These are phyloP conservation scores for Lotmaria passim DNA, from an alignment of 208 protist genomes.

Conservation along the genomic window DNA sequence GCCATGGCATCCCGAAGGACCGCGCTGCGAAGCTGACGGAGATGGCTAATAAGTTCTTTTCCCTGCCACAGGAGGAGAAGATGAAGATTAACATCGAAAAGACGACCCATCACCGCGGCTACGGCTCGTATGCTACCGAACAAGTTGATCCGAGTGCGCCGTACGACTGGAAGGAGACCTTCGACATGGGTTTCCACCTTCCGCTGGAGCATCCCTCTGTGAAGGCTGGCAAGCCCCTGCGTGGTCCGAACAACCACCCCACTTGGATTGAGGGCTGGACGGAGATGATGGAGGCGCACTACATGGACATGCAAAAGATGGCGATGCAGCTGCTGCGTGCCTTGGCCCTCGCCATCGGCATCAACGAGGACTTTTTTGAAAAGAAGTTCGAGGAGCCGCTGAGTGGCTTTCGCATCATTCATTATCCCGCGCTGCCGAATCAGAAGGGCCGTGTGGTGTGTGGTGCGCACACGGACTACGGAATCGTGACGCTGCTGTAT, in stretches of 20 bases:
- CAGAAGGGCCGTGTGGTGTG: constrained; percentile 55
- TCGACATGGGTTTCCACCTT: constrained; percentile 72
- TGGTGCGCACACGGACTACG: constrained; percentile 85
- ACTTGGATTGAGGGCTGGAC: constrained; percentile 49
- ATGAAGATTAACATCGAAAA: constrained; percentile 71
- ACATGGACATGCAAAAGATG: constrained; percentile 58
- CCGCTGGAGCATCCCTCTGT: constrained; percentile 63
- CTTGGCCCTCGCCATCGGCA: constrained; percentile 62
- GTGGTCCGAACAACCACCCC: constrained; percentile 69
- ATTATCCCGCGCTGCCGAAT: constrained; percentile 64
- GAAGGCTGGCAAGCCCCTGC: constrained; percentile 59
- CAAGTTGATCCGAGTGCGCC: constrained; percentile 57
- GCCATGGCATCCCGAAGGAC: constrained; percentile 57
- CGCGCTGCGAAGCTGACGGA: constrained; percentile 49
- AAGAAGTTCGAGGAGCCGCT: constrained; percentile 65
- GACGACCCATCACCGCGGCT: constrained; percentile 60
- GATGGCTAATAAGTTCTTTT: constrained; percentile 67
- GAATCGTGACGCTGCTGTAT: constrained; percentile 82
- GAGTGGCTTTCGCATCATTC: constrained; percentile 79
- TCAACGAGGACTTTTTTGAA: constrained; percentile 60
- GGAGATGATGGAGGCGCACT: constrained; percentile 69
- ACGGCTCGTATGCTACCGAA: constrained; percentile 56
- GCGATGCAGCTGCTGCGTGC: constrained; percentile 61
- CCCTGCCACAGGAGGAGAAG: constrained; percentile 67
- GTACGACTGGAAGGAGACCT: constrained; percentile 70